A percentile compares a stretch with the other conserved stretches of the same genome.
Evolutionary conservation across 139 green algal species (phyloP).

Genomic region (Chlamydomonas applanata): DNA sequence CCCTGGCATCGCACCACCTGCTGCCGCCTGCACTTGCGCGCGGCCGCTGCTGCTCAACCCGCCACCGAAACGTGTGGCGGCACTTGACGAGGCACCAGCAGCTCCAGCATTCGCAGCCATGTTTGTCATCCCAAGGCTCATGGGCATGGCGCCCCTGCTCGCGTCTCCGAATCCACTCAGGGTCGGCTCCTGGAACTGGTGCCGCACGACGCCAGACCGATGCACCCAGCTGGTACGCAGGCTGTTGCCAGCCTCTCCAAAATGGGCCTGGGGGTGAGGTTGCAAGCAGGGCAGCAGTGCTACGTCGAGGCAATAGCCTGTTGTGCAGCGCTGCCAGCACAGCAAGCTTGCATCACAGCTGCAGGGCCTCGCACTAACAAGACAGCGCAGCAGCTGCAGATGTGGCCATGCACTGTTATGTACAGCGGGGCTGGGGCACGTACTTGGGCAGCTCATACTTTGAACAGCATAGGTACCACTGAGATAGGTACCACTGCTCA

Average conservation of each 20-base stretch:
- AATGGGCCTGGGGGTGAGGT: neutral
- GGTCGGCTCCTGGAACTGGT: neutral
- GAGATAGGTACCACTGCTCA: no score
- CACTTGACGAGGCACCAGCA: no score
- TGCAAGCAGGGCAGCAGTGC: neutral
- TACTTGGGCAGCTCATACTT: no score
- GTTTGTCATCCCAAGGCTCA: neutral
- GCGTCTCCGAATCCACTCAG: neutral
- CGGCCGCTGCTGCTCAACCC: no score
- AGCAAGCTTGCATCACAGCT: no score
- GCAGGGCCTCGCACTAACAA: no score
- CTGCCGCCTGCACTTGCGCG: neutral
- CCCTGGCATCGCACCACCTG: neutral
- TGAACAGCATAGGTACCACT: no score
- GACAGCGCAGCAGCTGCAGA: no score
- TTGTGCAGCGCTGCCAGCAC: neutral
- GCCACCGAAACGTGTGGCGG: no score
- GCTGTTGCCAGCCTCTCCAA: neutral
- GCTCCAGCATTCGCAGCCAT: neutral
- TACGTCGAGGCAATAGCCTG: neutral
- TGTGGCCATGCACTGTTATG: no score
- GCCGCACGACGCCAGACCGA: neutral
- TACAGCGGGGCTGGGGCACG: no score
- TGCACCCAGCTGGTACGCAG: constrained; percentile 3
- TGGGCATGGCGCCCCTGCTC: neutral